Evolutionary conservation across 2,329 filamentous ascomycete species (phyloP), one percentile per base, ranked within the genome.

Genomic region (Aureobasidium sp.): DNA sequence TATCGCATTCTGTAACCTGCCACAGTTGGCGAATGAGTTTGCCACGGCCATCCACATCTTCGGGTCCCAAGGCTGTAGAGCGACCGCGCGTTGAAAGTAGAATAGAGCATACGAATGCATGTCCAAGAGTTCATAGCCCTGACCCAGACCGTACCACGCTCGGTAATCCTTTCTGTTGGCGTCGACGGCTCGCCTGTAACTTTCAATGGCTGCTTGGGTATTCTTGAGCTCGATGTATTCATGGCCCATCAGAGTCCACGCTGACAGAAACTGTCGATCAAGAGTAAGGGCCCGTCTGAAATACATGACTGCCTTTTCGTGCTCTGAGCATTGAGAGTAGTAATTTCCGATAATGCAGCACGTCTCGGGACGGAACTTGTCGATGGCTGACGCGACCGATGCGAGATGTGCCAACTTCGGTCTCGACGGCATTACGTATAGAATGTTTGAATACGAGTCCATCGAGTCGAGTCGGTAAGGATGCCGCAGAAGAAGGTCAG

Each of bases 1-100:
- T 74, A 99, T 97, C 33, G 91, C 93, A 68, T 97, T 92, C n/a
- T 86, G 82, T 56, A 90, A 81, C 60, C 92, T 86, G 58, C 87
- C 88, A 82, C 97, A 95, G 72, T 92, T 93, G 64, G 93, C 88
- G 66, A 96, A 86, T 72, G 93, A 97, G 37, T 89, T 89, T 11
- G 90, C 94, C 5, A 99, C 91, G 0, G 94, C 94, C 78, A 94
- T 89, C 94, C 94, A 99, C 90, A 99, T 96, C 75, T 97, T 97
- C 0, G 92, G 90, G 68, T 99, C 94, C 81, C 93, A 97, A 0
- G 93, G 91, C n/a, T 92, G 85, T 1, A 99, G 79, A 0, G 91
- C 90, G 0, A 93, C 93, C 0, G 94, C 94, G 62, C 94, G 91
- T 71, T 97, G 95, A 78, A 96, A 97, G 76, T 99, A 99, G 83